Base-by-base conservation (phyloP, 2,329 filamentous ascomycete genomes). In the Cladobotryum protrusum region DNA sequence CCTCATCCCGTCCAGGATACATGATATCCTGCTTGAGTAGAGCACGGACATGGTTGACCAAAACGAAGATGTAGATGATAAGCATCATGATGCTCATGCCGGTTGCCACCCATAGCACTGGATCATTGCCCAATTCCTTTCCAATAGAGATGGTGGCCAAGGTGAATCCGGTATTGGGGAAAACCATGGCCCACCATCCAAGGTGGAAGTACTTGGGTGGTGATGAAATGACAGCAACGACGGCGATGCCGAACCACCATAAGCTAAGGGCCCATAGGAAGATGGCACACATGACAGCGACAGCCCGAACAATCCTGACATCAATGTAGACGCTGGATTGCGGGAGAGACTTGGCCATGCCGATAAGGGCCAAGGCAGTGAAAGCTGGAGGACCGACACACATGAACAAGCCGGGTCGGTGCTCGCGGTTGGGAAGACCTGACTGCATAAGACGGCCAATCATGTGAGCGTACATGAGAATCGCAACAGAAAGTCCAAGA, bases 351-450 rank as follows among this genome's bases (percentile, higher is more conserved):
- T 64, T 62, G 0, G 83, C 76, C 76, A 88, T 84, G 43, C 84
- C 84, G 35, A 89, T 78, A 37, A 88, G 72, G 0, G 85, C 85
- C 13, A 88, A 70, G 1, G 80, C 81, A 0, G 85, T 89, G 69
- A 87, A 89, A 1, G 82, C 77, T 0, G 85, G 84, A 1, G 86
- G 84, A 0, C 86, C 86, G n/a, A 88, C 85, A 52, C 82, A 84
- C 71, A 89, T 87, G 70, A 87, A 89, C 62, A 89, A 78, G 1
- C 80, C 85, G 0, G 85, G 82, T 45, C 85, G 72, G 53, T 85
- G 81, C 59, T 86, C 81, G 7, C 64, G 49, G 43, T 65, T 56
- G 0, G 85, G 85, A 14, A 87, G 74, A 1, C 85, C 76, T 1
- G 75, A 73, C 56, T 81, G 76, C 80, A 89, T 85, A n/a, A 89